Evolutionary conservation across 192 early-diverging fungal genomes (phyloP), one percentile per base, ranked within the genome.

Genomic region (Mortierella antarctica): DNA sequence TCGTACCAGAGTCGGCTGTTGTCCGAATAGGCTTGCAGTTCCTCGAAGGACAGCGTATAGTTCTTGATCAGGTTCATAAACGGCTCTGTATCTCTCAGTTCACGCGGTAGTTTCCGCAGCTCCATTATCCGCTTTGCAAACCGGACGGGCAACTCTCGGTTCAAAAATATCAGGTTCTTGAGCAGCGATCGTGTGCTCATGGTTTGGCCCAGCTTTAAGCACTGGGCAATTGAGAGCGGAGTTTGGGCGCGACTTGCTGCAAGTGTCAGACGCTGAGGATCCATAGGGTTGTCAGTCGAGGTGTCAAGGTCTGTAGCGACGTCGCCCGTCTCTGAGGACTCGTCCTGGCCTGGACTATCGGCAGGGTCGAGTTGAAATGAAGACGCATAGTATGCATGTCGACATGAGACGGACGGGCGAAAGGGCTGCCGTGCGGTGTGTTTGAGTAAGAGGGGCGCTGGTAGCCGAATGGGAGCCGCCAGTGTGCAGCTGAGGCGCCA

Each of bases 71-170:
- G 46, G 63, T 68, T 72, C 61, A 63, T 53, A 40, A 80, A 62
- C 17, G 77, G 77, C 20, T 80, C 70, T 1, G 77, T 80, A 40
- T 50, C 65, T 20, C 54, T 65, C 42, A 80, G 40, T 6, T 68
- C 77, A 8, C 13, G 61, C 6, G 77, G 77, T 49, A 80, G 14
- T 15, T 55, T 49, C 46, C 31, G 53, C 8, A 80, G 61, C 42
- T 80, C 77, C 9, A 80, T 42, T 13, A 80, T 68, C n/a, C 77
- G 55, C 54, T 72, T 71, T 13, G 77, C 67, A 40, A 80, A 80
- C 41, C 77, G 70, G 5, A 72, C 70, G 1, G 77, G 77, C 6
- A 80, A 49, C 55, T 80, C 77, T 23, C 70, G 49, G 44, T 80
- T 80, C 46, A 80, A 31, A 42, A 80, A 80, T 5, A 52, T 11